Conservation (phyloP, 1,284 basidiomycete species). For the Pseudozyma hubeiensis region DNA sequence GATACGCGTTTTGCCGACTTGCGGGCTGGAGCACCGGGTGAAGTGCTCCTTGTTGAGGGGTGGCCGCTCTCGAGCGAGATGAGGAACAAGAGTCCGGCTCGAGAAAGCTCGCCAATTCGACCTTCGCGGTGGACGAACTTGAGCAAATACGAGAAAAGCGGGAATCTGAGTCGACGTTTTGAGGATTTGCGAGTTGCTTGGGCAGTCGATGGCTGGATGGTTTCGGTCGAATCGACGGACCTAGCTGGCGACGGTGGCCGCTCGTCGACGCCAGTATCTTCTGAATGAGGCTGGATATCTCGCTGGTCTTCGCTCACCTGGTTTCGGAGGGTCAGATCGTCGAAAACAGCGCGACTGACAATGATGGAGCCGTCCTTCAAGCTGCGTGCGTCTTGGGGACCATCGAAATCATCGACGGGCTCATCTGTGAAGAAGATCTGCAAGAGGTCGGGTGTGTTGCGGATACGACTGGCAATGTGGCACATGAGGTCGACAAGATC, state of each 20-base stretch:
- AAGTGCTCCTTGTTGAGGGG: slow-evolving; percentile 1
- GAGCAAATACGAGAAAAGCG: slow-evolving; percentile 87
- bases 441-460: slow-evolving; percentile 59
- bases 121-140: slow-evolving; percentile 95
- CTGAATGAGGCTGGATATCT: background rate
- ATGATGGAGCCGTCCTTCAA: slow-evolving; percentile 46
- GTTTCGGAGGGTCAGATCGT: background rate
- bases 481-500: slow-evolving; percentile 64
- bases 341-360: slow-evolving; percentile 26
- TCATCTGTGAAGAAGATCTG: slow-evolving; percentile 61
- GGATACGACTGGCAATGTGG: slow-evolving; percentile 60
- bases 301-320: background rate
- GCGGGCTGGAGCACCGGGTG: background rate
- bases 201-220: slow-evolving; percentile 39
- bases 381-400: slow-evolving; percentile 10
- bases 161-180: slow-evolving; percentile 49
- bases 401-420: slow-evolving; percentile 25
- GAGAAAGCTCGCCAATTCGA: slow-evolving; percentile 90
- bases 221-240: slow-evolving; percentile 47
- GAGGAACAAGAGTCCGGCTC: slow-evolving; percentile 88
- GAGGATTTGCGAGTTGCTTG: slow-evolving; percentile 11
- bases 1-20: slow-evolving; percentile 26
- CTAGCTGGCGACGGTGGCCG: slow-evolving; percentile 38
- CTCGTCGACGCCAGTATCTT: background rate
- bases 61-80: slow-evolving; percentile 77